Evolutionary conservation across 768 basidiomycete genomes (phyloP).

Genomic region (Tulasnella sp.): DNA sequence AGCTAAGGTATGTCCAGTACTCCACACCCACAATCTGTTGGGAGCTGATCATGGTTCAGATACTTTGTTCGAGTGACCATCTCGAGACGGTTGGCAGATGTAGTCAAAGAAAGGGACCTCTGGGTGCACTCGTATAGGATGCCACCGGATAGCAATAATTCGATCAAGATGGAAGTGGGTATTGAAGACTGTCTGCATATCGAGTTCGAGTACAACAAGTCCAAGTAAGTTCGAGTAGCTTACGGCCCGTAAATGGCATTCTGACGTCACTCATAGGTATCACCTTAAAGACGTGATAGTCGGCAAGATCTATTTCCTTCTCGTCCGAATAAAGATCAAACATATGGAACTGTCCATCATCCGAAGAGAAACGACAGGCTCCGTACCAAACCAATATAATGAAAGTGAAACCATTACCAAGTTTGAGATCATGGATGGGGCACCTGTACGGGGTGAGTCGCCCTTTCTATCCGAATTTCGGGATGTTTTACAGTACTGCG

Average conservation of each 20-base stretch:
- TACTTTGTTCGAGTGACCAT: conserved; percentile 89
- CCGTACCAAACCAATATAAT: conserved; percentile 98
- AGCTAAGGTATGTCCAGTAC: conserved; percentile 55
- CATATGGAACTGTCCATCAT: conserved; percentile 99
- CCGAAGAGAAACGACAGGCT: conserved; percentile 89
- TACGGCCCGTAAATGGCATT: not conserved
- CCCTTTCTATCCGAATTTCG: not conserved
- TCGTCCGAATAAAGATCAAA: conserved; percentile 97
- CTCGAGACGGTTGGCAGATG: conserved; percentile 84
- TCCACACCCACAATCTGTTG: not conserved
- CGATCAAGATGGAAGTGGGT: conserved; percentile 99
- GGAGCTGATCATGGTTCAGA: conserved; percentile 31
- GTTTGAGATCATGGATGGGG: conserved; percentile 61
- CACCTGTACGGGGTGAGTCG: conserved; percentile 31
- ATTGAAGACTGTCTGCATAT: conserved; percentile 99
- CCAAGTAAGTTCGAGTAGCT: conserved; percentile 52
- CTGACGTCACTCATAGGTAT: conserved; percentile 46
- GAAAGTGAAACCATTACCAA: conserved; percentile 99
- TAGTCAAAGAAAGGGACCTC: conserved; percentile 81
- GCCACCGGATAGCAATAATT: conserved; percentile 96
- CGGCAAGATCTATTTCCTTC: conserved; percentile 97
- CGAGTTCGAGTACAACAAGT: conserved; percentile 99
- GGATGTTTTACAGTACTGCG: not conserved
- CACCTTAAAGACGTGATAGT: conserved; percentile 98
- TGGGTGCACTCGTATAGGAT: conserved; percentile 99